A percentile compares a stretch with the other conserved stretches of the same genome.
These are phyloP conservation scores for Diplogelasinospora grovesii DNA, from an alignment of 495 filamentous ascomycete species.

Conservation along the genomic window DNA sequence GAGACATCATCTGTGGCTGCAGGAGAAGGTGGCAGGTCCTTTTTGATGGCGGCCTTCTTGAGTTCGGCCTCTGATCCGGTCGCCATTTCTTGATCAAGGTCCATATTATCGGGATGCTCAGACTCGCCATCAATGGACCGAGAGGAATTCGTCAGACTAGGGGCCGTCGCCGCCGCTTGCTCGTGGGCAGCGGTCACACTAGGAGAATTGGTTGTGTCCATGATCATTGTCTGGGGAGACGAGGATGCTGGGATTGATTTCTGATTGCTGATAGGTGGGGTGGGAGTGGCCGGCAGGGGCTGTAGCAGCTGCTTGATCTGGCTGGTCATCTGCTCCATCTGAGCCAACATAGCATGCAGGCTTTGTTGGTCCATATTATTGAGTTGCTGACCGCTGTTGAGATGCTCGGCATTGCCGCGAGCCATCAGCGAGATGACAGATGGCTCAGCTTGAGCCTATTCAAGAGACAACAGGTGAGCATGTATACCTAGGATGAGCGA, in stretches of 20 bases:
- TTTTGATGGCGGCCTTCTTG: constrained; percentile 9
- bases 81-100: no score
- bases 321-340: constrained; percentile 18
- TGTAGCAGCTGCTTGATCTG: constrained; percentile 11
- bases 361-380: constrained; percentile 25
- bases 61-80: constrained; percentile 2
- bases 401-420: constrained; percentile 22
- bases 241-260: background rate
- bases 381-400: constrained; percentile 11
- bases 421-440: constrained; percentile 29
- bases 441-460: constrained; percentile 18
- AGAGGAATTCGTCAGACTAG: constrained; percentile 17
- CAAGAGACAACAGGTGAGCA: no score
- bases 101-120: constrained; percentile 5
- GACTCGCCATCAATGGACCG: constrained; percentile 9
- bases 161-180: constrained; percentile 1
- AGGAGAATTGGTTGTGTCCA: background rate
- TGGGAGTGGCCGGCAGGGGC: constrained; percentile 3
- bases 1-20: constrained; percentile 22
- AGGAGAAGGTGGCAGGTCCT: constrained; percentile 19
- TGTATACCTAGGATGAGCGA: no score
- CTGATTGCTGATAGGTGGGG: background rate
- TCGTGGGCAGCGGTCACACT: constrained; percentile 3
- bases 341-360: constrained; percentile 29
- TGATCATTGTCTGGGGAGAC: no score